Evolutionary conservation across 192 early-diverging fungal species (phyloP), one percentile per base, ranked within the genome.

Genomic region (Mortierella alpina): DNA sequence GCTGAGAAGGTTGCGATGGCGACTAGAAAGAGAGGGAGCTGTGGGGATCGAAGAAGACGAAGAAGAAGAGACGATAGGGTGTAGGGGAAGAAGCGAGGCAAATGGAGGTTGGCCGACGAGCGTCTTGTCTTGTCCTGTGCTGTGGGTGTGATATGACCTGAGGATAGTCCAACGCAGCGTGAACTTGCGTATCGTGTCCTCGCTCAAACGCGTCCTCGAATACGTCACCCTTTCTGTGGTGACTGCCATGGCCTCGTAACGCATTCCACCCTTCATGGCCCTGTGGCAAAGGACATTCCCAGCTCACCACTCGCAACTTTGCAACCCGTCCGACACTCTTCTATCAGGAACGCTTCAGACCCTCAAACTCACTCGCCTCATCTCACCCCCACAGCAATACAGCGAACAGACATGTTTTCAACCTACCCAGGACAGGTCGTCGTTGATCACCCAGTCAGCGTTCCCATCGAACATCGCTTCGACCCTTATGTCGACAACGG

Each of bases 401-500:
- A 15, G 14, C 39, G 11, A 18, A 68, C 40, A 40, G n/a, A 14
- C 15, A 72, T 80, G 70, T 72, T 72, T 40, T 80, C 77, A 13
- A 72, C 70, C 39, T 80, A 80, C 23, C 76, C 76, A 50, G 76
- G 76, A 80, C 77, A 80, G 60, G 77, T 68, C 70, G 66, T 80
- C 53, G 67, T 77, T 20, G 77, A 80, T 66, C 70, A 80, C 66
- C 77, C 77, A 52, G 70, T 80, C 77, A 68, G 53, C 44, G 77
- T 68, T 31, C 77, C 77, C 49, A 80, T 80, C 59, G 77, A 80
- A 55, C 92, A 92, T 79, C 84, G 87, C 52, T 98, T 96, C 84
- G 90, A 92, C 46, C 96, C 96, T 46, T 98, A 99, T 86, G 95
- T 92, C 12, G 93, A 97, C 86, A 99, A 91, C 84, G 90, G 89